Base-by-base conservation (phyloP, 768 basidiomycete species). In the Amanita pseudoporphyria region DNA sequence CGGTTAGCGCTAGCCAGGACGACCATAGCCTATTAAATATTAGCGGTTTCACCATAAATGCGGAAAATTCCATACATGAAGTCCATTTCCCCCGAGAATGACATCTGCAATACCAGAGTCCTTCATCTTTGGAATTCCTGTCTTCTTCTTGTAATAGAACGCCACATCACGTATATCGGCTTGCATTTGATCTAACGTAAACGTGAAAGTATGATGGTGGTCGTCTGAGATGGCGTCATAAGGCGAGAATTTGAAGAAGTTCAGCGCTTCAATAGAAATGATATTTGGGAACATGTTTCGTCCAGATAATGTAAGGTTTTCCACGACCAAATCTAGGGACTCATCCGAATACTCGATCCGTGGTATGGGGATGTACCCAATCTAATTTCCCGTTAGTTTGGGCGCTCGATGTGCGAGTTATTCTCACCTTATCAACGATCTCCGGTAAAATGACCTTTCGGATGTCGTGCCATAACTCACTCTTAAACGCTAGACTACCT, bases 271-370 rank as follows among this genome's bases (percentile, higher is more conserved):
- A 49, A 87, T 53, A 3, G 74, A 67, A 43, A 88, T 73, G 52
- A 85, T 60, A 58, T 86, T 90, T 1, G 93, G 93, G 74, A 94
- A 84, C 2, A 99, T 67, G 68, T 97, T 95, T 36, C 82, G 79
- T 7, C 90, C 90, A 53, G 87, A 82, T 14, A 94, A 73, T 1
- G 87, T 86, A 30, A 97, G 76, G 64, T 95, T 97, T 73, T 97
- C 95, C 54, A 97, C 80, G 51, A 95, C 88, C 38, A 96, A 76
- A 57, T 96, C 94, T 53, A 94, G 67, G 5, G 73, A 61, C 45
- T 90, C 84, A 65, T 95, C 91, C 31, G 86, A 84, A 68, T 96
- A 98, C 66, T 96, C 94, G 61, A 93, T 80, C 31, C 92, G 84
- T 0, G 95, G 95, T 55, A 98, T 94, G 6, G 92, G 92, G 48